phyloP scores from a whole-genome alignment of 2,329 filamentous ascomycete species.

The Talaromyces sp. region DNA sequence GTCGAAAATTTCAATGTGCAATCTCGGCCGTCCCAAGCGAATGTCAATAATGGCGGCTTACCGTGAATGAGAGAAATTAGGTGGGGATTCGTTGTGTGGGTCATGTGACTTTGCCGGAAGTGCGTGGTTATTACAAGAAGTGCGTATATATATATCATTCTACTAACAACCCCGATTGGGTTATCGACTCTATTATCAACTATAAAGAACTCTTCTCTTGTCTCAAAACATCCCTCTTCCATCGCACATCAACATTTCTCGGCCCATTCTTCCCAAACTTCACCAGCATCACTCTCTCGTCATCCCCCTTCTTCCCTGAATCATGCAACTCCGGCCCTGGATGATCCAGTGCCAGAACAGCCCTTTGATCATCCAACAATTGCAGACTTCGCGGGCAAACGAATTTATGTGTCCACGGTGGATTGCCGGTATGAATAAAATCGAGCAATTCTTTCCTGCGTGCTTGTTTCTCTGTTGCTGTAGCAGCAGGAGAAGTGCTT shows the following conservation, averaged over 20 bases:
- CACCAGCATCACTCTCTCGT: conserved; percentile 57
- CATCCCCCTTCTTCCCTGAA: conserved; percentile 50
- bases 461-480: conserved; percentile 29
- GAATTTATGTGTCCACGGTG: conserved; percentile 49
- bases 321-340: conserved; percentile 57
- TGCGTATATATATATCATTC: too few relatives aligned
- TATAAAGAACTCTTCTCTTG: conserved; percentile 34
- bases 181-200: background rate
- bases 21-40: background rate
- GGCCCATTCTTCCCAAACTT: conserved; percentile 58
- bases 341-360: conserved; percentile 54
- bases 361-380: conserved; percentile 46
- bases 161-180: too few relatives aligned
- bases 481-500: conserved; percentile 26
- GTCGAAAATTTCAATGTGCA: conserved; percentile 9
- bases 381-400: conserved; percentile 47
- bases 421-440: conserved; percentile 49
- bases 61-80: background rate
- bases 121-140: background rate
- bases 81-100: conserved; percentile 24
- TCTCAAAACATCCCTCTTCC: conserved; percentile 46
- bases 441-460: conserved; percentile 48
- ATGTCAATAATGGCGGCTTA: background rate
- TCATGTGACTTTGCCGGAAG: conserved; percentile 33
- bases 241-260: conserved; percentile 54